Base-by-base conservation (phyloP, 2,329 filamentous ascomycete species). In the Pyrenophora tritici-repentis region DNA sequence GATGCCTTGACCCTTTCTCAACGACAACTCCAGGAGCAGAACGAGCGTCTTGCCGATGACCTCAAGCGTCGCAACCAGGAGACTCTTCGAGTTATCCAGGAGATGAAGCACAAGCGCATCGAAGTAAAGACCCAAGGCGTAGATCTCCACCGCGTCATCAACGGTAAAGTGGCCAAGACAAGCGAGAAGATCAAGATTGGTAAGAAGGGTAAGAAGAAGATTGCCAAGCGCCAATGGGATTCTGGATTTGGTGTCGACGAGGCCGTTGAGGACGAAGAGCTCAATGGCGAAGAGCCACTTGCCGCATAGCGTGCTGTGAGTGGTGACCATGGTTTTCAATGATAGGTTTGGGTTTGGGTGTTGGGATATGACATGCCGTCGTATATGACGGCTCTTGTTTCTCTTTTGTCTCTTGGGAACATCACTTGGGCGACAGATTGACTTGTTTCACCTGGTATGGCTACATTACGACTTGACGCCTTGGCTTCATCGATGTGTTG, bases 81-180 rank as follows among this genome's bases (percentile, higher is more conserved):
- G 5, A 64, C 66, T 18, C 47, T 73, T 10, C 58, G 63, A 31
- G 67, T 65, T 3, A 59, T 73, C 1, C 59, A 65, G 24, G 69
- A 66, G 26, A 68, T 74, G 65, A 69, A 71, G 56, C 57, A 65
- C 14, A 62, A 66, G 42, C 67, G 70, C 20, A 44, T 74, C 1
- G 61, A 66, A 32, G 54, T 73, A 41, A 67, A 66, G 47, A 62
- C 62, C 9, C 58, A 56, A 17, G 58, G 58, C 16, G 48, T 62
- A 1, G 59, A 70, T 31, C 50, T 73, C 17, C 58, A 64, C 36
- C 62, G 62, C 14, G 67, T 72, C 5, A 55, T 53, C 4, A 62
- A 50, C 13, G 68, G 70, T 47, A 71, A 70, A 48, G 57, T 71
- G 10, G 44, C 48, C 38, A 71, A 69, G 58, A 59, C 63, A 4